phyloP scores from a whole-genome alignment of 352 stramenopile species.

The Phytophthora palmivora region DNA sequence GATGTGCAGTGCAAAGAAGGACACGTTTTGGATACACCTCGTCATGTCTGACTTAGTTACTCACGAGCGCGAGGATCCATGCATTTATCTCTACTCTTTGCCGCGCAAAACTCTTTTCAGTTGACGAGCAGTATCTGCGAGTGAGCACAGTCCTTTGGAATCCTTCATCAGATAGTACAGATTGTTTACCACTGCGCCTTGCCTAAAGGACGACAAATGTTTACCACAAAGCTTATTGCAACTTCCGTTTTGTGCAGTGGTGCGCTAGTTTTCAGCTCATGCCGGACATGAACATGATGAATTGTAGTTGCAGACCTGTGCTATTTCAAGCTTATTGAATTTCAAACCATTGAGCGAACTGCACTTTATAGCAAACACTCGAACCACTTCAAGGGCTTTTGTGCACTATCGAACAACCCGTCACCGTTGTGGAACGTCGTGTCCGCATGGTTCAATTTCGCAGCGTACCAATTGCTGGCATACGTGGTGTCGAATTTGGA shows the following conservation, averaged over 20 bases:
- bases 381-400: slow-evolving; percentile 74
- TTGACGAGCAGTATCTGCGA: no score
- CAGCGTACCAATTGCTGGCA: slow-evolving; percentile 54
- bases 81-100: not conserved
- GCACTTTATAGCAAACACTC: slow-evolving; percentile 48
- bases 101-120: no score
- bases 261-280: no score
- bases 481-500: slow-evolving; percentile 45
- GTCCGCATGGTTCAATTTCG: slow-evolving; percentile 67
- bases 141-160: no score
- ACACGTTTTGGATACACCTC: slow-evolving; percentile 29
- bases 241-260: not conserved
- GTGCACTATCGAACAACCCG: slow-evolving; percentile 46
- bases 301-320: no score
- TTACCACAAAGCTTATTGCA: slow-evolving; percentile 10
- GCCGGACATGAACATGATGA: no score
- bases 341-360: no score
- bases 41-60: slow-evolving; percentile 30
- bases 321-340: no score
- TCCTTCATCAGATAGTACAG: not conserved
- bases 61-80: slow-evolving; percentile 17
- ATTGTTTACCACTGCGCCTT: slow-evolving; percentile 8
- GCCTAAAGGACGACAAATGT: not conserved
- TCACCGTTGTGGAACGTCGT: slow-evolving; percentile 69
- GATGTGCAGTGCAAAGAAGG: slow-evolving; percentile 13